phyloP scores from a whole-genome alignment of 1,284 basidiomycete genomes.

The Heterobasidion parviporum region DNA sequence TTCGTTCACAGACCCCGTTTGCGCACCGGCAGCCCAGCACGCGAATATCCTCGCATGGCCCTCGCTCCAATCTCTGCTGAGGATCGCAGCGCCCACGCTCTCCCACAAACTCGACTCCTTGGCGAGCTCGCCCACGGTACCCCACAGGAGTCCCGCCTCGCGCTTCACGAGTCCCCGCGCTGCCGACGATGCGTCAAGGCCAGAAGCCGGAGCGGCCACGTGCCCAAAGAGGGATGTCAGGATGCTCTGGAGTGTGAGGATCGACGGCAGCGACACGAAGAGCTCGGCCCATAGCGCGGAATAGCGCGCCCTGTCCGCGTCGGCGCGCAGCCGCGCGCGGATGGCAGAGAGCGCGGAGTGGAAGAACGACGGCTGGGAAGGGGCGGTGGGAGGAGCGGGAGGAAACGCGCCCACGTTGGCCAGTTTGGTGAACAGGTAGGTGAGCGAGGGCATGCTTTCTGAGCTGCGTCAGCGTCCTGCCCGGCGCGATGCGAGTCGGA shows the following conservation, averaged over 20 bases:
- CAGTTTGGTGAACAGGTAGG: slow-evolving; percentile 56
- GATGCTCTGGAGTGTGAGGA: slow-evolving; percentile 45
- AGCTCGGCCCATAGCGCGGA: slow-evolving; percentile 41
- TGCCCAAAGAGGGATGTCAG: slow-evolving; percentile 50
- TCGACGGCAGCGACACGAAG: slow-evolving; percentile 41
- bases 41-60: slow-evolving; percentile 52
- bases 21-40: slow-evolving; percentile 49
- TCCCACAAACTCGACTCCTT: slow-evolving; percentile 47
- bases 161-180: slow-evolving; percentile 39
- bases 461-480: slow-evolving; percentile 7
- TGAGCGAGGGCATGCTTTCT: slow-evolving; percentile 28
- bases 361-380: slow-evolving; percentile 63
- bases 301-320: slow-evolving; percentile 24
- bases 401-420: slow-evolving; percentile 61
- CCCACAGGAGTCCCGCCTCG: slow-evolving; percentile 39
- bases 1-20: slow-evolving; percentile 22
- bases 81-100: slow-evolving; percentile 36
- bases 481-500: background rate
- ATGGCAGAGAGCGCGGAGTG: slow-evolving; percentile 37
- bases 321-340: slow-evolving; percentile 27
- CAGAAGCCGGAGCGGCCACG: slow-evolving; percentile 23
- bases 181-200: slow-evolving; percentile 21
- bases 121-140: slow-evolving; percentile 40
- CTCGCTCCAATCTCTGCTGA: slow-evolving; percentile 50
- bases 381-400: slow-evolving; percentile 30